phyloP scores from a whole-genome alignment of 805 yeast genomes.

The Ogataea parapolymorpha region DNA sequence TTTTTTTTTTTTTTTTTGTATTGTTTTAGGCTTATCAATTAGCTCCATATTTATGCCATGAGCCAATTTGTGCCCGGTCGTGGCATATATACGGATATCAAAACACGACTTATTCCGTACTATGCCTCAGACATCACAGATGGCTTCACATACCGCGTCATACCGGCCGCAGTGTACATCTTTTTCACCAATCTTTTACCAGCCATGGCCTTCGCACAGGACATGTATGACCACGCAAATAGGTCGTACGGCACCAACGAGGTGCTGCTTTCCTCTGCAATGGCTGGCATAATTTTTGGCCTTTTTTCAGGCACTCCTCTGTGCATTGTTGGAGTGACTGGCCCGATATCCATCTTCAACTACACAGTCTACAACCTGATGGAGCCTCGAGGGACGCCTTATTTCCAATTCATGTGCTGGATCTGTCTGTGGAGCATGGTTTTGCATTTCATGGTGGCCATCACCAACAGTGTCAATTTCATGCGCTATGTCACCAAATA shows the following conservation, averaged over 20 bases:
- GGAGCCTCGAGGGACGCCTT: constrained; percentile 48
- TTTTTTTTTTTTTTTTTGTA: neutral
- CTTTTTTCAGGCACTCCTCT: constrained; percentile 85
- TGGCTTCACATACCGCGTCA: constrained; percentile 78
- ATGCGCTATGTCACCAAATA: constrained; percentile 71
- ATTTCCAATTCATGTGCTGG: constrained; percentile 96
- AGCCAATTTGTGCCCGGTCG: constrained; percentile 31
- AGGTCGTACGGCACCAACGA: constrained; percentile 91
- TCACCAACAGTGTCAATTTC: constrained; percentile 62
- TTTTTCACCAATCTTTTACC: constrained; percentile 90
- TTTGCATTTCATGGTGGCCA: constrained; percentile 70
- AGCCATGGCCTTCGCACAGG: constrained; percentile 94
- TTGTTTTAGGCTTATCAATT: constrained; percentile 1
- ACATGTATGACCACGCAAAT: constrained; percentile 89
- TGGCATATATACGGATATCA: constrained; percentile 55
- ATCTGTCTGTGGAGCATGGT: constrained; percentile 86
- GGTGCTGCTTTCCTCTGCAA: constrained; percentile 74
- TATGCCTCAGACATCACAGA: constrained; percentile 80
- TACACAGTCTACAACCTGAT: constrained; percentile 82
- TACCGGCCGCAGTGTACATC: constrained; percentile 79
- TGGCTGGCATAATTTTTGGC: constrained; percentile 90
- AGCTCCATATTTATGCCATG: constrained; percentile 2
- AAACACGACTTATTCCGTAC: constrained; percentile 51
- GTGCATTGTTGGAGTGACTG: constrained; percentile 95
- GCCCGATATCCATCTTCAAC: constrained; percentile 89